phyloP scores from a whole-genome alignment of 148 eudicot genomes.

The Chenopodium berlandieri region DNA sequence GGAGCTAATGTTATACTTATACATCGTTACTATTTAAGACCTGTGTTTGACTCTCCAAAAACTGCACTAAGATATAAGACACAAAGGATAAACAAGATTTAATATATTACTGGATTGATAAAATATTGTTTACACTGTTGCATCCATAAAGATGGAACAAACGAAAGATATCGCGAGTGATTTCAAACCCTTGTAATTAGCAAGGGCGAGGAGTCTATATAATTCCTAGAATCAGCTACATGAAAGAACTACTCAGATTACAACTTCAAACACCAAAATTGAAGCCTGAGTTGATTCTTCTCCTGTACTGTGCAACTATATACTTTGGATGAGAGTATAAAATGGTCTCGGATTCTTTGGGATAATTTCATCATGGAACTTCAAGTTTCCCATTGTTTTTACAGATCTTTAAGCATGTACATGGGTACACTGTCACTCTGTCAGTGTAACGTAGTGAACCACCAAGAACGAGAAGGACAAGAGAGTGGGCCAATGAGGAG shows the following conservation, averaged over 20 bases:
- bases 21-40: neutral
- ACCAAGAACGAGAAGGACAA: neutral
- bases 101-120: neutral
- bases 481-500: neutral
- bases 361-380: neutral
- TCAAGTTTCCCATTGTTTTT: neutral
- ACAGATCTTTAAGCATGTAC: neutral
- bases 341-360: neutral
- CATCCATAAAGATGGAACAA: neutral
- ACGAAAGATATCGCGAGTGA: neutral
- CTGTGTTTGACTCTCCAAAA: neutral
- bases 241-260: too few species aligned
- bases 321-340: neutral
- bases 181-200: too few species aligned
- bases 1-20: neutral
- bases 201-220: too few species aligned
- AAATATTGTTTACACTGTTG: neutral
- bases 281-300: neutral
- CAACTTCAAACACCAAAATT: neutral
- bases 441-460: neutral
- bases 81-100: neutral
- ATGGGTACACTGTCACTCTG: neutral
- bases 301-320: slow-evolving; percentile 1
- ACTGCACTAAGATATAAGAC: neutral
- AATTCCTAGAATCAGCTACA: neutral